Base-by-base conservation (phyloP, 495 filamentous ascomycete species). In the Apodospora peruviana region DNA sequence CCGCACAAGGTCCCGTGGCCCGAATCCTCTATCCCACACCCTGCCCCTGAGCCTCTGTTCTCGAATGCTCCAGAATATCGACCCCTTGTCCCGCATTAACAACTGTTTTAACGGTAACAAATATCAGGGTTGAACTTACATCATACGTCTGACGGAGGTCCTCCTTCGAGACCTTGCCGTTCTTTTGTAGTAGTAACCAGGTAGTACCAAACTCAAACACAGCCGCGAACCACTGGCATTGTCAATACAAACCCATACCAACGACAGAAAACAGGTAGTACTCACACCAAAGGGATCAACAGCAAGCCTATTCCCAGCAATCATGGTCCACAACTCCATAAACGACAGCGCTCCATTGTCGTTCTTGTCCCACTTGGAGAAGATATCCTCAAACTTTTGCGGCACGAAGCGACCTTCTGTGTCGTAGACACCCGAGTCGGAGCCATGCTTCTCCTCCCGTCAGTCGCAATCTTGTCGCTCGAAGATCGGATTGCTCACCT, bases 361-460 rank as follows among this genome's bases (percentile, higher is more conserved):
- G 22, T 62, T 64, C 4, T 38, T 10, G 38, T 72, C 76, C 53
- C 74, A 81, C 64, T 80, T 80, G 38, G 64, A 56, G 44, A 84
- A 82, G 56, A 79, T 56, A 50, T 82, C 75, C 64, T 84, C 78
- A 53, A 83, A 82, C 10, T 57, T 56, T 62, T 78, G 72, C 41
- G 76, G 77, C 4, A 72, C 47, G 49, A 81, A 79, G 0, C 77
- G 63, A 1, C 79, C 79, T 56, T 83, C 78, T 8, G 51, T 62
- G 56, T 81, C 77, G 45, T 71, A 82, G 4, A 61, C 67, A 5
- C 71, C 72, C 16, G 64, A 72, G 48, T 81, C 79, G 32, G 68
- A 74, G n/a, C 78, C 79, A 42, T 81, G 77, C 64, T 81, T n/a
- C 2, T 14, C 9, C 0, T 43, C 16, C 5, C n/a, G 43, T 52